Evolutionary conservation across 768 basidiomycete species (phyloP), one percentile per base, ranked within the genome.

Genomic region (Lepiota subincarnata): DNA sequence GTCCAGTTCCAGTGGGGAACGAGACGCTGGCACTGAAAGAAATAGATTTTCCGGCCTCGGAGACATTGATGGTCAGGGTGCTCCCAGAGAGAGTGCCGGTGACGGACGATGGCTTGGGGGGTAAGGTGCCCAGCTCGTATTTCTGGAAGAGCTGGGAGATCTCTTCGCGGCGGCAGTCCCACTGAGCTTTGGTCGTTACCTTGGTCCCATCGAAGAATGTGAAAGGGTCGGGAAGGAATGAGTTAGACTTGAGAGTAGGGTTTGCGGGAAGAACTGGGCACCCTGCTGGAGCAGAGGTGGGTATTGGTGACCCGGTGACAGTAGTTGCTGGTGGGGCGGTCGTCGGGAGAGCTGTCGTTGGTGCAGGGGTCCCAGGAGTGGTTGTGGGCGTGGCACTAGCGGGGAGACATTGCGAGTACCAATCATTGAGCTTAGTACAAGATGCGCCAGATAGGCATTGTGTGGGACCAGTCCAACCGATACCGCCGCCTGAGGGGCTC

Each of bases 141-240:
- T 68, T 68, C 60, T 82, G 78, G 60, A 84, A 64, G 19, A 82
- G 69, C 24, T 75, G 64, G 47, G 59, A 64, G 59, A 82, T 74
- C 62, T 83, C 78, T 6, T 68, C 66, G 16, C 73, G 72, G 20
- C 80, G 74, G 61, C 81, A 84, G 4, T 66, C 67, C 73, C 77
- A 84, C 53, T 81, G 74, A 4, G 63, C 74, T 40, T 70, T 69
- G 43, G 76, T 77, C 14, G 65, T 57, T 13, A 76, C 75, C 18
- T 69, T 65, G 4, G 69, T 59, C 4, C 80, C 80, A 56, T 71
- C 67, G 24, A 72, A 60, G 64, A 80, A 80, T 2, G 69, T 68
- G 73, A 84, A 84, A 0, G 81, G 82, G 59, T 82, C 73, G 7
- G 77, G 78, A 13, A 83, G 72, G 50, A 70, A 72, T 47, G 71